phyloP scores from a whole-genome alignment of 2,329 filamentous ascomycete species.

The Aspergillus eucalypticola region DNA sequence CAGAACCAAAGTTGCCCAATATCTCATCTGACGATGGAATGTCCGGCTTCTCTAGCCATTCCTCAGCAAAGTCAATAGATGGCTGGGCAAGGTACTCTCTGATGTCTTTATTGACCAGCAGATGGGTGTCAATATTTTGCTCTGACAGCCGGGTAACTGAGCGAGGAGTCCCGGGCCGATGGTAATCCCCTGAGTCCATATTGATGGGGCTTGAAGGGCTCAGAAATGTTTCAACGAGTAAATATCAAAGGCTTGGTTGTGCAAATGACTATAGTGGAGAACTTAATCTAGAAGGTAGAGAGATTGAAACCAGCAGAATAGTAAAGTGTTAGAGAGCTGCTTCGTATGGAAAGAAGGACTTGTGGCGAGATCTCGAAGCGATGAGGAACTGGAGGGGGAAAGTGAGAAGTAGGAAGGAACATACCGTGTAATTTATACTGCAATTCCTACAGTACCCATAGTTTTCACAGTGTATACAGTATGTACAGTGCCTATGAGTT shows the following conservation, averaged over 20 bases:
- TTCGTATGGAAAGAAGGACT: too few species aligned
- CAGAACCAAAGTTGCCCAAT: conserved; percentile 24
- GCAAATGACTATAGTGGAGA: neutral
- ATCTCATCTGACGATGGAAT: conserved; percentile 45
- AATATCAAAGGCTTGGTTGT: neutral
- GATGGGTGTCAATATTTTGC: neutral
- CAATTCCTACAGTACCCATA: too few species aligned
- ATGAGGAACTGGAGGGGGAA: too few species aligned
- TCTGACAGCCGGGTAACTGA: neutral
- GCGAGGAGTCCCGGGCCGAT: neutral
- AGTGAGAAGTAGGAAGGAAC: too few species aligned
- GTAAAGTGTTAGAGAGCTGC: neutral
- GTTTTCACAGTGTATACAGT: too few species aligned
- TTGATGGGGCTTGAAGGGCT: neutral
- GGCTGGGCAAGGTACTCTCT: conserved; percentile 28
- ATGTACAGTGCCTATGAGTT: too few species aligned
- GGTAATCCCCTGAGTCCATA: conserved; percentile 1
- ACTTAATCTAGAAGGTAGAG: neutral
- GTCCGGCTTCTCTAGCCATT: conserved; percentile 43
- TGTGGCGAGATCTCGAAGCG: too few species aligned
- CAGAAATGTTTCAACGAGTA: neutral
- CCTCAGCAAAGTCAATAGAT: conserved; percentile 15
- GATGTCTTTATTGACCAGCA: conserved; percentile 32
- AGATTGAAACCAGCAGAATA: neutral
- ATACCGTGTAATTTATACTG: too few species aligned